Base-by-base conservation (phyloP, 1,284 basidiomycete genomes). In the Cutaneotrichosporon sp. region DNA sequence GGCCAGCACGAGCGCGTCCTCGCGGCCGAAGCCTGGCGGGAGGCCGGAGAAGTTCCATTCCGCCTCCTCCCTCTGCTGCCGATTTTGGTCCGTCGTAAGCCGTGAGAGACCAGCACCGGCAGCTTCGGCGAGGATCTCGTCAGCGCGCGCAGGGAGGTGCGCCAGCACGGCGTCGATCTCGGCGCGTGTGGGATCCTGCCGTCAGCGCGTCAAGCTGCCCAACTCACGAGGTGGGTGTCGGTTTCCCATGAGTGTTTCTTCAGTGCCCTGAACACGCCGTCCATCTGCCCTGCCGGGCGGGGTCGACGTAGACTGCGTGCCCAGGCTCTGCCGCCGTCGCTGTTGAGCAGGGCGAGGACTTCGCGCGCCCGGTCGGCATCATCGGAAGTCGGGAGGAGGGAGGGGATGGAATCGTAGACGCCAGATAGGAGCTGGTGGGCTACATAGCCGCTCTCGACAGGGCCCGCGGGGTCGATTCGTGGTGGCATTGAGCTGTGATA, bases 1-100 rank as follows among this genome's bases (percentile, higher is more conserved):
- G 3, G 67, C 67, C 25, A 75, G 64, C 1, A 75, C 77, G 22
- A 54, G 48, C 12, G 63, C 67, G 50, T 74, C 72, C 17, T 60
- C 60, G 9, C 38, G 12, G 0, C 59, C 64, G 22, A 71, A 63
- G 19, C 49, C 14, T 43, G 63, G 66, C 9, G 65, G 67, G 14
- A 49, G 46, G 27, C 46, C 46, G 12, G 46, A 49, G 25, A 44
- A 44, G 14, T n/a, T n/a, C n/a, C n/a, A n/a, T n/a, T n/a, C n/a
- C n/a, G n/a, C n/a, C n/a, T n/a, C n/a, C n/a, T n/a, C n/a, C n/a
- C n/a, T n/a, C n/a, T n/a, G n/a, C n/a, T n/a, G n/a, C n/a, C n/a
- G n/a, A n/a, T n/a, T n/a, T n/a, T n/a, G n/a, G n/a, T n/a, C n/a
- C n/a, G n/a, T n/a, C n/a, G n/a, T n/a, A n/a, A n/a, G n/a, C n/a